phyloP scores from a whole-genome alignment of 1,139 yeast species.

The Geotrichum cucujoidarum region DNA sequence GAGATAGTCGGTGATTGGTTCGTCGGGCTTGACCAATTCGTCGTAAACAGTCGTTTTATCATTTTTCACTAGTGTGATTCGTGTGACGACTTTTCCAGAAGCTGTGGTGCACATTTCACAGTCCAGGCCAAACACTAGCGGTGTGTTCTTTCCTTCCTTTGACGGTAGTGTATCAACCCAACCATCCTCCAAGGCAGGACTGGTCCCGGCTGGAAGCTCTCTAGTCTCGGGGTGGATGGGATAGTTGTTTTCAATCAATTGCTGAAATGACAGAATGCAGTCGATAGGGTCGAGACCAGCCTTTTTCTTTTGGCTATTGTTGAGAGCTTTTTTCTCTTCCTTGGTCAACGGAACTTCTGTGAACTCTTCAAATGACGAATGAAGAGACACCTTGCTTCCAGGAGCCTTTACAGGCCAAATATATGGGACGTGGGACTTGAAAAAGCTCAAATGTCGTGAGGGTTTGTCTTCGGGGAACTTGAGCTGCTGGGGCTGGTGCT shows the following conservation, averaged over 20 bases:
- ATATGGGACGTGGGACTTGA: constrained; percentile 41
- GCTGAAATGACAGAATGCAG: constrained; percentile 46
- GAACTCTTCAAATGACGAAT: constrained; percentile 42
- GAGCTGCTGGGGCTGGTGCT: constrained; percentile 22
- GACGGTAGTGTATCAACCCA: constrained; percentile 55
- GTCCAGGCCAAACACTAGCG: constrained; percentile 73
- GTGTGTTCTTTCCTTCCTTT: constrained; percentile 38
- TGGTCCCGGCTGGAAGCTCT: constrained; percentile 25
- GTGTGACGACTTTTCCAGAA: constrained; percentile 60
- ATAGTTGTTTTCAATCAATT: constrained; percentile 47
- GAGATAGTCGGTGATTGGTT: constrained; percentile 68
- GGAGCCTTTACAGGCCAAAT: constrained; percentile 51
- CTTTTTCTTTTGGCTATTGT: constrained; percentile 20
- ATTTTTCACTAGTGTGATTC: constrained; percentile 65
- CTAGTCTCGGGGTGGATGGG: constrained; percentile 51
- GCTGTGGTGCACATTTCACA: constrained; percentile 85
- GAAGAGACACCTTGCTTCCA: constrained; percentile 56
- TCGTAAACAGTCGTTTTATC: constrained; percentile 60
- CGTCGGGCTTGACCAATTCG: constrained; percentile 69
- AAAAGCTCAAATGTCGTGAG: constrained; percentile 38
- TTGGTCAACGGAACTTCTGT: constrained; percentile 53
- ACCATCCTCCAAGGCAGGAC: constrained; percentile 28
- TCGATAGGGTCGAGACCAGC: constrained; percentile 45
- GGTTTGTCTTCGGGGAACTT: constrained; percentile 24
- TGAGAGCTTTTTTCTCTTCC: constrained; percentile 42